Evolutionary conservation across 2,329 filamentous ascomycete genomes (phyloP).

Genomic region (Penicillium brevicompactum): DNA sequence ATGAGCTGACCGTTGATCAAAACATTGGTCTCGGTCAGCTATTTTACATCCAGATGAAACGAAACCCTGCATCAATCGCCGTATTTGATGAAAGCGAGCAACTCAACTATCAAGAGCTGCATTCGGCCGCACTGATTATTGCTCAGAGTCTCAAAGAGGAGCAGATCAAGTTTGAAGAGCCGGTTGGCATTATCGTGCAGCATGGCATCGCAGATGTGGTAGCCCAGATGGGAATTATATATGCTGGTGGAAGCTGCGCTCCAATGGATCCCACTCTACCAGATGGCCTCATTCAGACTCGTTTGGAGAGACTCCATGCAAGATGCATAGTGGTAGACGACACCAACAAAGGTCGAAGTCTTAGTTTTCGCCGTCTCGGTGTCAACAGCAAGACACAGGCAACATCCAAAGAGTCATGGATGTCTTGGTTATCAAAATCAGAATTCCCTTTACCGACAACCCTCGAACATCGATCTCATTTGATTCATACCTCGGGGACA

Average conservation of each 20-base stretch:
- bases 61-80: conserved; percentile 8
- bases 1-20: conserved; percentile 11
- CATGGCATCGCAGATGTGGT: conserved; percentile 21
- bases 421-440: not conserved
- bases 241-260: conserved; percentile 25
- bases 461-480: conserved; percentile 16
- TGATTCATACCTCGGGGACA: conserved; percentile 26
- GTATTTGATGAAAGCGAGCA: conserved; percentile 7
- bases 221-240: conserved; percentile 26
- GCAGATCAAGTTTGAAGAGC: conserved; percentile 9
- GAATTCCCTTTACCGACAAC: conserved; percentile 2
- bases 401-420: not conserved
- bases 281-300: conserved; percentile 18
- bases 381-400: not conserved
- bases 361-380: not conserved
- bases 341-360: not conserved
- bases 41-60: conserved; percentile 7
- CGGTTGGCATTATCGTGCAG: conserved; percentile 22
- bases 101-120: conserved; percentile 17
- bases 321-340: conserved; percentile 12
- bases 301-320: conserved; percentile 10
- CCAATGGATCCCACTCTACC: conserved; percentile 24
- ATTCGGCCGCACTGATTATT: conserved; percentile 4
- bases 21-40: conserved; percentile 16
- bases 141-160: conserved; percentile 2